Evolutionary conservation across 2,329 filamentous ascomycete species (phyloP), one percentile per base, ranked within the genome.

Genomic region (Talaromyces sp.): DNA sequence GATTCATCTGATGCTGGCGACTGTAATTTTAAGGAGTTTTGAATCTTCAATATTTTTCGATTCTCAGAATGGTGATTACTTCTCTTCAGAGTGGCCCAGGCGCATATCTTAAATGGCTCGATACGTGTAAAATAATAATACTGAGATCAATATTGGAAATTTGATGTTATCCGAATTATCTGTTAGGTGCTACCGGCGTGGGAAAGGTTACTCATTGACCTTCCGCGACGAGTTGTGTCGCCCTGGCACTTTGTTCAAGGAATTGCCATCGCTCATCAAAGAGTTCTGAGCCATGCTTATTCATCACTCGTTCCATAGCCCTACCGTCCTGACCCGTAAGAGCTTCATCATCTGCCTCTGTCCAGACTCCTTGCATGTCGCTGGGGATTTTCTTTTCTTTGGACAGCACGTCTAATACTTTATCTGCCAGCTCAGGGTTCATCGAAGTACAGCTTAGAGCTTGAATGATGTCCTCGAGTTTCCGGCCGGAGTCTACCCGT

Each of bases 291-390:
- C 82, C 82, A 71, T 84, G 82, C 67, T 83, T 83, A 52, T 75
- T 66, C 60, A 78, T 59, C 31, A 81, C 68, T 41, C 70, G 71
- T 43, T 76, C 66, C 24, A 82, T 72, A 2, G 67, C 71, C 19
- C 73, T 73, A 31, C 67, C 70, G 68, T 82, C 72, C 3, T 47
- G 52, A 9, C 73, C 75, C 43, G 75, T 68, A 37, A 82, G 62
- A 24, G 70, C 70, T 35, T 72, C 66, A 64, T 84, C 82, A 64
- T 84, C 82, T 45, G 77, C 72, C 10, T 74, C 66, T 7, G 81
- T 83, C 82, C 82, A 84, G 19, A 83, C 77, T 4, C 82, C 82
- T 16, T 67, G 74, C 62, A 79, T 75, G 60, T 81, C 66, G 13
- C 71, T 62, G 0, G 82, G 81, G 22, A 83, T 74, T 1, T 67